Percentiles rank a stretch among this genome's conserved stretches.
Conservation (phyloP, 345 rosid species). For the Arabidopsis suecica region DNA sequence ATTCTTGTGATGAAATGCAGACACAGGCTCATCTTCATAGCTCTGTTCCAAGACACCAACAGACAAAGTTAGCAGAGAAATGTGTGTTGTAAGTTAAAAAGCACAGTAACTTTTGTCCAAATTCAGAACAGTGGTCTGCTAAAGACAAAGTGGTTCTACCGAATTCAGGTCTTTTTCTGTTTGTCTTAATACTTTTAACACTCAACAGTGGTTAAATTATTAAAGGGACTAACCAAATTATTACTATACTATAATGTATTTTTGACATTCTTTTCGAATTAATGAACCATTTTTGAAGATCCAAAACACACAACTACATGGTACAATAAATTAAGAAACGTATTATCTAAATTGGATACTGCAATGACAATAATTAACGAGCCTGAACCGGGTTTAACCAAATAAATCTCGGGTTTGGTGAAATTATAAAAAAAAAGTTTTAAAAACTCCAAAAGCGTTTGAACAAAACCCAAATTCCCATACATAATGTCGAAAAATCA, state of each 20-base stretch:
- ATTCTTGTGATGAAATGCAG: conserved; percentile 60
- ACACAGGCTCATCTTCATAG: conserved; percentile 73
- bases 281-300: conserved; percentile 5
- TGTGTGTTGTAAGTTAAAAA: not conserved
- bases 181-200: conserved; percentile 30
- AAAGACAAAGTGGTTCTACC: conserved; percentile 42
- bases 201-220: conserved; percentile 25
- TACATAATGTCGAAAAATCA: conserved; percentile 24
- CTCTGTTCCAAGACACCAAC: conserved; percentile 57
- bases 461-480: conserved; percentile 39
- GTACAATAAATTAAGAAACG: conserved; percentile 5
- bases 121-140: conserved; percentile 16
- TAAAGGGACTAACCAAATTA: conserved; percentile 5
- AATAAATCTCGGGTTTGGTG: conserved; percentile 23
- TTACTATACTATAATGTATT: not conserved
- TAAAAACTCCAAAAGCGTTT: not conserved
- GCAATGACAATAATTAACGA: conserved; percentile 16
- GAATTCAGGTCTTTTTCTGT: conserved; percentile 41
- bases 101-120: conserved; percentile 32
- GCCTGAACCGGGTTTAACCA: conserved; percentile 38
- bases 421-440: not conserved
- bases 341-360: conserved; percentile 2
- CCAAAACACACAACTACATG: conserved; percentile 31
- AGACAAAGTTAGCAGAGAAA: conserved; percentile 28
- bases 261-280: not conserved